These are phyloP conservation scores for Fraxinus xanthoxyloides DNA, from an alignment of 305 asterid genomes.

Conservation along the genomic window DNA sequence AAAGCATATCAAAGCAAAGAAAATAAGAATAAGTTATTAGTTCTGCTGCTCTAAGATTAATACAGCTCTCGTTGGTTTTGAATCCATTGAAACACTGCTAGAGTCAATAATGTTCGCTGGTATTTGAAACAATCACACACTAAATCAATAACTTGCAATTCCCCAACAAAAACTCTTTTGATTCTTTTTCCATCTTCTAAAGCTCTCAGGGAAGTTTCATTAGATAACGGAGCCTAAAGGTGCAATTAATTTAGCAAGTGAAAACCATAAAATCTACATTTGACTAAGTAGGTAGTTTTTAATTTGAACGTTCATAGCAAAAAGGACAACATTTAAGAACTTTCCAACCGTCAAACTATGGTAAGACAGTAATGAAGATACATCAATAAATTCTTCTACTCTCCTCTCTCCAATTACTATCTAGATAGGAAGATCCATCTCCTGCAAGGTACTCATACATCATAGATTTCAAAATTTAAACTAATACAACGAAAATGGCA, in stretches of 20 bases:
- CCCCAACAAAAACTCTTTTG: background rate
- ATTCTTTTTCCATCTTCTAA: background rate
- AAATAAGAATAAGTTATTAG: background rate
- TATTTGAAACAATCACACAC: background rate
- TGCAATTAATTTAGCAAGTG: background rate
- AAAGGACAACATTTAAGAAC: background rate
- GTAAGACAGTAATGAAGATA: background rate
- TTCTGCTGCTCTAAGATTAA: background rate
- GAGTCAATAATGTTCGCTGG: background rate
- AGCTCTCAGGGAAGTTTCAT: background rate
- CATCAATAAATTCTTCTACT: background rate
- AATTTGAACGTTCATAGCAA: background rate
- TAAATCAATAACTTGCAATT: background rate
- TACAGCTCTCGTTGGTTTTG: background rate
- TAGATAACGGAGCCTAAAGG: background rate
- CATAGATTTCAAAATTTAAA: background rate
- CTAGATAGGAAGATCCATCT: background rate
- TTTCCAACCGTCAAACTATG: background rate
- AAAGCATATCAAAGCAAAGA: background rate
- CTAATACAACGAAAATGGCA: background rate
- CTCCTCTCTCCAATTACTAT: background rate
- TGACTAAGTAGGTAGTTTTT: background rate
- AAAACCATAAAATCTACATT: background rate
- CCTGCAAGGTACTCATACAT: background rate
- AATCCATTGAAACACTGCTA: background rate